Conservation (phyloP, 2,329 filamentous ascomycete genomes). For the Penicillium sp. region DNA sequence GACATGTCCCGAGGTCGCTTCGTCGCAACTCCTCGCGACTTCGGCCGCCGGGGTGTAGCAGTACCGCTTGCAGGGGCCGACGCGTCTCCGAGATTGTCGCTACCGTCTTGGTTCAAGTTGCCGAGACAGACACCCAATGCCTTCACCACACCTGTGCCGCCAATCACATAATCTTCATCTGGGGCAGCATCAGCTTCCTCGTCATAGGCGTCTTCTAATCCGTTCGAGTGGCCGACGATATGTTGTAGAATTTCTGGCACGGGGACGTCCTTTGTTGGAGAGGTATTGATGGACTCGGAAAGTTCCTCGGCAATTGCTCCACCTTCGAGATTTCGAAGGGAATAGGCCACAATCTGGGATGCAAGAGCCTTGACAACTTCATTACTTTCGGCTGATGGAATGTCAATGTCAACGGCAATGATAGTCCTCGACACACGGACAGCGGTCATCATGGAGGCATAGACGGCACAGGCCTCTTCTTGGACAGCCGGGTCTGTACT, state of each 20-base stretch:
- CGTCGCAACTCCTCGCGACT: constrained; percentile 44
- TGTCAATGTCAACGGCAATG: constrained; percentile 85
- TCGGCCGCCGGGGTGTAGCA: constrained; percentile 50
- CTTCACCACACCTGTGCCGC: constrained; percentile 90
- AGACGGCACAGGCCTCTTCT: constrained; percentile 90
- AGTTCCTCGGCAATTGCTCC: constrained; percentile 61
- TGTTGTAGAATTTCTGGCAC: constrained; percentile 81
- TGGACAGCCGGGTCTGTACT: constrained; percentile 73
- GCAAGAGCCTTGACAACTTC: constrained; percentile 45
- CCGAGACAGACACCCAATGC: constrained; percentile 84
- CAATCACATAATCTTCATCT: constrained; percentile 92
- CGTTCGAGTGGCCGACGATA: constrained; percentile 64
- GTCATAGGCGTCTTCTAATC: constrained; percentile 45
- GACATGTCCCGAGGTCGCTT: constrained; percentile 85
- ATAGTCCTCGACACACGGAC: constrained; percentile 76
- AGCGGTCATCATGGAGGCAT: constrained; percentile 84
- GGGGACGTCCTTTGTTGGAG: constrained; percentile 45
- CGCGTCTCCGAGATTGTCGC: constrained; percentile 28
- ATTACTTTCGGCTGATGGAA: constrained; percentile 72
- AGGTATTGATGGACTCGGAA: constrained; percentile 40
- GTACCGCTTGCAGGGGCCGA: constrained; percentile 47
- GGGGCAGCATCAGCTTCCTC: constrained; percentile 65
- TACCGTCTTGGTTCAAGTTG: constrained; percentile 60
- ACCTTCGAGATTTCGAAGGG: constrained; percentile 80
- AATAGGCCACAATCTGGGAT: constrained; percentile 45